Evolutionary conservation across 805 yeast genomes (phyloP).

Genomic region (Priceomyces carsonii): DNA sequence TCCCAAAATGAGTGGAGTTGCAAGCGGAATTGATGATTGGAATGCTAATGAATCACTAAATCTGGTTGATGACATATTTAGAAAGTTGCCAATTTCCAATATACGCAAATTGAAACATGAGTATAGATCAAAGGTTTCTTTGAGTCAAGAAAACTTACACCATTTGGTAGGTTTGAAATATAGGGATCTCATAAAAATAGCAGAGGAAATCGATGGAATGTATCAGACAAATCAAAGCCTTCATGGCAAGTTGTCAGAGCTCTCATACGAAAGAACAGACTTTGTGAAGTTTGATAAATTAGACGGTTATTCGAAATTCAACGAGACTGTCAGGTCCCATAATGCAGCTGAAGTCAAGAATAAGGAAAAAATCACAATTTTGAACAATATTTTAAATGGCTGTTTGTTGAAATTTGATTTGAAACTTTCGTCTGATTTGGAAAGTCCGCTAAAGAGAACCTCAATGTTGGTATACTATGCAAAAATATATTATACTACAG

Average conservation of each 20-base stretch:
- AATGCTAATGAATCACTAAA: no score
- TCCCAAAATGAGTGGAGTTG: no score
- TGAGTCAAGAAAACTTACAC: constrained; percentile 36
- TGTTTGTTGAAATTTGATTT: constrained; percentile 30
- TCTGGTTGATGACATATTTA: constrained; percentile 32
- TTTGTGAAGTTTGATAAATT: constrained; percentile 26
- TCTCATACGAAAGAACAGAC: constrained; percentile 30
- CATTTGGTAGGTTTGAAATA: constrained; percentile 40
- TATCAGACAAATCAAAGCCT: constrained; percentile 19
- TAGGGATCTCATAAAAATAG: constrained; percentile 43
- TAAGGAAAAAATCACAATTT: constrained; percentile 22
- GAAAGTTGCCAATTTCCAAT: constrained; percentile 29
- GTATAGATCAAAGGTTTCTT: constrained; percentile 25
- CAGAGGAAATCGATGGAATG: constrained; percentile 43
- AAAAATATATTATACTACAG: constrained; percentile 34
- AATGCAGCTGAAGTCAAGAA: constrained; percentile 18
- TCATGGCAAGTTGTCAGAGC: constrained; percentile 26
- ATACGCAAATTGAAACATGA: constrained; percentile 30
- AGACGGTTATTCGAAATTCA: constrained; percentile 19
- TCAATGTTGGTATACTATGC: constrained; percentile 31
- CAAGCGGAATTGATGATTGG: no score
- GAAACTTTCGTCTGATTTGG: constrained; percentile 14
- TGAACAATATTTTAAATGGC: constrained; percentile 31
- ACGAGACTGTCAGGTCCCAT: constrained; percentile 15
- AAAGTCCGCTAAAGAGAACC: constrained; percentile 22